These are phyloP conservation scores for Podospora pseudoanserina DNA, from an alignment of 495 filamentous ascomycete species.

Conservation along the genomic window DNA sequence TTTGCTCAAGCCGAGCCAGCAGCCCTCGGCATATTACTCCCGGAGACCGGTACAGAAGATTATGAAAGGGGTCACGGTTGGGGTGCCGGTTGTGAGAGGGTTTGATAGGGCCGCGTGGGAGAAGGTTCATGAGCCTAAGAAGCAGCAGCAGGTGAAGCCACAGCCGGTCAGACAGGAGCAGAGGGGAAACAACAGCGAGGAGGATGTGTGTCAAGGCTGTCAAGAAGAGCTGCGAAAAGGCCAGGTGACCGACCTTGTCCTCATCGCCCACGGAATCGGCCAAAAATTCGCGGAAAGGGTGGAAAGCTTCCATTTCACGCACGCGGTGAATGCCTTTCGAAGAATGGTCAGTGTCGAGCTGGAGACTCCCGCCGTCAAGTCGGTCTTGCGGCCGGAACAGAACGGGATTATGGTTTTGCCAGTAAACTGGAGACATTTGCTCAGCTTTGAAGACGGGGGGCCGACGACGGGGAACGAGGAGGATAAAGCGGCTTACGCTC, in stretches of 20 bases:
- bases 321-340: constrained; percentile 89
- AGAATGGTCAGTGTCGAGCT: constrained; percentile 82
- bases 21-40: constrained; percentile 76
- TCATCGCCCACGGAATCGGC: constrained; percentile 93
- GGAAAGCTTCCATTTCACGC: constrained; percentile 95
- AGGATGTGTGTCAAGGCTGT: constrained; percentile 46
- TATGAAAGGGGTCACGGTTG: constrained; percentile 74
- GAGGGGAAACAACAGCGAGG: constrained; percentile 30
- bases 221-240: constrained; percentile 59
- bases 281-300: constrained; percentile 95
- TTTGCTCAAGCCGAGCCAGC: constrained; percentile 71
- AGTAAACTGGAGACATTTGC: constrained; percentile 80
- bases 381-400: constrained; percentile 64
- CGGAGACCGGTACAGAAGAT: constrained; percentile 78
- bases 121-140: constrained; percentile 53
- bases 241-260: constrained; percentile 77
- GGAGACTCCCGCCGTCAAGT: constrained; percentile 65
- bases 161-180: constrained; percentile 24
- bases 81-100: constrained; percentile 80
- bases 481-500: constrained; percentile 42
- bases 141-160: constrained; percentile 33
- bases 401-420: constrained; percentile 57
- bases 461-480: constrained; percentile 38
- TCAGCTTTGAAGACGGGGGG: constrained; percentile 78
- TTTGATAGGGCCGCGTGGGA: constrained; percentile 78